Conservation (phyloP, 2,329 filamentous ascomycete species). For the Botrytis squamosa region DNA sequence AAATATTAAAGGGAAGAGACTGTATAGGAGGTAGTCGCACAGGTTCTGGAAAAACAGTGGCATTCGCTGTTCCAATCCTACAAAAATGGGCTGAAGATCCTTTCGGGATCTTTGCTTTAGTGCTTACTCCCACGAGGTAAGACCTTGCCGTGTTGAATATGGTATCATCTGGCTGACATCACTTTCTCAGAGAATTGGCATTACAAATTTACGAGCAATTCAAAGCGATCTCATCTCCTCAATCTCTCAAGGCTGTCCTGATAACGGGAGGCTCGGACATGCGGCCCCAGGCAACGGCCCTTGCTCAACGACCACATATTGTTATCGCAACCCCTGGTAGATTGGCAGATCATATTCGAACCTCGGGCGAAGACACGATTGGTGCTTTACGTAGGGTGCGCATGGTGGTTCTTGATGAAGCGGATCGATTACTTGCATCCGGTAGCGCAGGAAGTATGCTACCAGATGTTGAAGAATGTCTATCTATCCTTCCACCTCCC, state of each 20-base stretch:
- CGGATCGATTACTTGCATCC: conserved; percentile 85
- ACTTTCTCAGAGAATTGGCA: conserved; percentile 70
- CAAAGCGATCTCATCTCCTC: conserved; percentile 84
- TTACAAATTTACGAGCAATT: conserved; percentile 97
- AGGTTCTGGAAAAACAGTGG: conserved; percentile 95
- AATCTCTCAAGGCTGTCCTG: conserved; percentile 83
- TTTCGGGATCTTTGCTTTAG: conserved; percentile 82
- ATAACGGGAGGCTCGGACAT: conserved; percentile 93
- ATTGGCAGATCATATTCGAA: conserved; percentile 88
- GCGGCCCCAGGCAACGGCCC: conserved; percentile 80
- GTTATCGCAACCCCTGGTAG: conserved; percentile 93
- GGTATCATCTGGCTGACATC: conserved; percentile 24
- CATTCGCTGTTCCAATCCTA: conserved; percentile 90
- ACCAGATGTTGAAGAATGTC: conserved; percentile 34
- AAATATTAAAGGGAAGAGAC: conserved; percentile 86
- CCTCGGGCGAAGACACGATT: conserved; percentile 87
- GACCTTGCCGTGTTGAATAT: conserved; percentile 18
- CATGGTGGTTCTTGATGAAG: conserved; percentile 93
- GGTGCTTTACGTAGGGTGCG: conserved; percentile 74
- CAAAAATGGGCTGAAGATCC: conserved; percentile 94
- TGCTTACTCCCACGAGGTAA: conserved; percentile 82
- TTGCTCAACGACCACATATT: conserved; percentile 80
- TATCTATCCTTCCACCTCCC: conserved; percentile 76
- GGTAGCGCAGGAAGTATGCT: conserved; percentile 21
- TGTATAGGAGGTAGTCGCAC: conserved; percentile 94